Conservation (phyloP, 345 rosid genomes). For the Eucalyptus marginata region DNA sequence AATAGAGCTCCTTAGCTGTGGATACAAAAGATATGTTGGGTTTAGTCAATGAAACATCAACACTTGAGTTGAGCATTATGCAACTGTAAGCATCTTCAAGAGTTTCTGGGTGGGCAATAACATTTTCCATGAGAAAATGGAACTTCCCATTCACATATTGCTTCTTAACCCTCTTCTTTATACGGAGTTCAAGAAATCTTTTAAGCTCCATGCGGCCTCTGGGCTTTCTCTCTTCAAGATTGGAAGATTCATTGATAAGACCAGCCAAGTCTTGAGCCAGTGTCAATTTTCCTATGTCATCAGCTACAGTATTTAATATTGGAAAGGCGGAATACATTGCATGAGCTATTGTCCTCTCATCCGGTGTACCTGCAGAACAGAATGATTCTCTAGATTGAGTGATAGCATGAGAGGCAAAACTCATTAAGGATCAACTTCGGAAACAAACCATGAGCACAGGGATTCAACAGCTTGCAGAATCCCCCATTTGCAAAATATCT, state of each 20-base stretch:
- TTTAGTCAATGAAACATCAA: slow-evolving; percentile 11
- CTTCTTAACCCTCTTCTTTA: slow-evolving; percentile 80
- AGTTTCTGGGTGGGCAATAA: slow-evolving; percentile 55
- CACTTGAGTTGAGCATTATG: slow-evolving; percentile 54
- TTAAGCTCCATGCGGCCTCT: slow-evolving; percentile 63
- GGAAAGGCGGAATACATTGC: neutral
- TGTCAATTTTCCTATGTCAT: slow-evolving; percentile 9
- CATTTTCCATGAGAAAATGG: slow-evolving; percentile 32
- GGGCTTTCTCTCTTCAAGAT: slow-evolving; percentile 20
- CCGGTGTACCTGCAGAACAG: neutral
- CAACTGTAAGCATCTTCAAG: slow-evolving; percentile 64
- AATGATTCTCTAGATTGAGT: neutral
- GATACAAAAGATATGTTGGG: slow-evolving; percentile 26
- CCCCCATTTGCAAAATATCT: neutral
- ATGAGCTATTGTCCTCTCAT: neutral
- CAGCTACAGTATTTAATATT: neutral
- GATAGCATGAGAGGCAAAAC: neutral
- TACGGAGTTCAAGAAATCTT: slow-evolving; percentile 47
- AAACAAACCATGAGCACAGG: neutral
- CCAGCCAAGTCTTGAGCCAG: slow-evolving; percentile 55
- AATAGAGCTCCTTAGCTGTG: slow-evolving; percentile 48
- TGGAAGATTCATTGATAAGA: slow-evolving; percentile 51
- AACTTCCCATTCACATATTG: slow-evolving; percentile 56
- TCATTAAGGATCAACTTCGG: neutral
- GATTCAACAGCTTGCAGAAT: neutral